These are phyloP conservation scores for Candida tallmaniae DNA, from an alignment of 805 yeast species.

Conservation along the genomic window DNA sequence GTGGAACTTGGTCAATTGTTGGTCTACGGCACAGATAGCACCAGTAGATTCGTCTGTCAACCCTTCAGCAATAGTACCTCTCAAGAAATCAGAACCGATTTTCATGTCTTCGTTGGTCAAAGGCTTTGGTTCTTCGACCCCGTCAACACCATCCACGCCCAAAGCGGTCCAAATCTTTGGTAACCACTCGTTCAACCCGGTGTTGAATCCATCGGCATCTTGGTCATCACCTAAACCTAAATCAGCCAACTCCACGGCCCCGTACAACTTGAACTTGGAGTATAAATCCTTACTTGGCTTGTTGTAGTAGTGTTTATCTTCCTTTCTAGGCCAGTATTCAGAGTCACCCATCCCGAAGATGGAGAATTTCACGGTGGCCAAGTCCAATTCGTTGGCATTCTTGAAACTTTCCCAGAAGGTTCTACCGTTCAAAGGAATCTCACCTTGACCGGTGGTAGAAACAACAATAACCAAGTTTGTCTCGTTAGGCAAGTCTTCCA, in stretches of 20 bases:
- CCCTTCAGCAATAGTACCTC: constrained; percentile 92
- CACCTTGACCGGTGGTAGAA: constrained; percentile 85
- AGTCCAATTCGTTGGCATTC: constrained; percentile 57
- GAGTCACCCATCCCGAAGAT: constrained; percentile 81
- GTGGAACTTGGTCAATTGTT: constrained; percentile 94
- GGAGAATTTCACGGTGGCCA: constrained; percentile 51
- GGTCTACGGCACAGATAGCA: constrained; percentile 84
- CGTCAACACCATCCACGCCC: constrained; percentile 78
- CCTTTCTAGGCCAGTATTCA: constrained; percentile 95
- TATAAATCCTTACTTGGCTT: constrained; percentile 79
- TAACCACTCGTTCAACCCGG: constrained; percentile 91
- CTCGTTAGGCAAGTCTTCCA: constrained; percentile 71
- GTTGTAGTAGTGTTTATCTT: constrained; percentile 90
- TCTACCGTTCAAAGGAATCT: constrained; percentile 79
- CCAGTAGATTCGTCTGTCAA: constrained; percentile 80
- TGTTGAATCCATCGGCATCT: constrained; percentile 91
- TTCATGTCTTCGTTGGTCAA: constrained; percentile 96
- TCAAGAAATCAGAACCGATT: constrained; percentile 74
- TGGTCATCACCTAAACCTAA: constrained; percentile 95
- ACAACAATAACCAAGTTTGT: constrained; percentile 64
- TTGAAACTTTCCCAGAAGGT: constrained; percentile 71
- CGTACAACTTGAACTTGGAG: constrained; percentile 60
- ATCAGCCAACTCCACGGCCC: constrained; percentile 68
- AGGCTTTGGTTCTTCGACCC: constrained; percentile 85
- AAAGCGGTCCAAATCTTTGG: constrained; percentile 79